phyloP scores from a whole-genome alignment of 2,329 filamentous ascomycete species.

The Escovopsis sp. region DNA sequence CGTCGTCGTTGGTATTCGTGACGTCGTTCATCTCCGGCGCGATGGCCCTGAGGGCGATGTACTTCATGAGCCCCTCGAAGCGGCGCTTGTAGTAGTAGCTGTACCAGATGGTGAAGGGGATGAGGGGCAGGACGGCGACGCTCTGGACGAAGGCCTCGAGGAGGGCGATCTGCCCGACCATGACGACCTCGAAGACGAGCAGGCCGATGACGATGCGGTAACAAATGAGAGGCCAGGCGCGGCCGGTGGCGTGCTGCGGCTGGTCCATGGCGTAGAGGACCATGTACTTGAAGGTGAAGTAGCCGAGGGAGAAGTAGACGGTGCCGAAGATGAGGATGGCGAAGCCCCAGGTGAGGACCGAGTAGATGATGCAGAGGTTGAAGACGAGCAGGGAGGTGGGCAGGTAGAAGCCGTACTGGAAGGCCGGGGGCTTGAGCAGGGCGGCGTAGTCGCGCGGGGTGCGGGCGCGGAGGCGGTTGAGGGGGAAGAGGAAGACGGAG shows the following conservation, averaged over 20 bases:
- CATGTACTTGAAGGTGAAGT: constrained; percentile 94
- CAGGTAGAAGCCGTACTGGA: constrained; percentile 92
- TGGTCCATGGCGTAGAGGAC: constrained; percentile 97
- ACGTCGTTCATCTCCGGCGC: too few species aligned
- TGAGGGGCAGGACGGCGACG: constrained; percentile 57
- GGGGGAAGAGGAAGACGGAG: constrained; percentile 66
- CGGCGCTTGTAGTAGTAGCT: constrained; percentile 64
- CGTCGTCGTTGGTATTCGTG: constrained; percentile 23
- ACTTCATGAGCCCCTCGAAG: constrained; percentile 79
- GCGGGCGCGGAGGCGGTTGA: constrained; percentile 61
- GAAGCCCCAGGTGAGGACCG: constrained; percentile 65
- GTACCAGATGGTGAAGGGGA: constrained; percentile 77
- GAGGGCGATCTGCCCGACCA: constrained; percentile 72
- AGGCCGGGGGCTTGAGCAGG: constrained; percentile 65
- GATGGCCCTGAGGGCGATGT: constrained; percentile 82
- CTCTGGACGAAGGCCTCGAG: constrained; percentile 59
- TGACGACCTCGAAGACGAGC: constrained; percentile 78
- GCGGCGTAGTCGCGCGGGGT: constrained; percentile 84
- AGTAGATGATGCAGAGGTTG: constrained; percentile 92
- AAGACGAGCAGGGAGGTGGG: constrained; percentile 86
- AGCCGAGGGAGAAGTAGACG: constrained; percentile 68
- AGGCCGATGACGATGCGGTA: constrained; percentile 78
- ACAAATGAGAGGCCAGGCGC: constrained; percentile 93
- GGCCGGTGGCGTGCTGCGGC: constrained; percentile 81
- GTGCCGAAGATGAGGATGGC: constrained; percentile 69